phyloP scores from a whole-genome alignment of 2,329 filamentous ascomycete species.

The Aspergillus caelatus region DNA sequence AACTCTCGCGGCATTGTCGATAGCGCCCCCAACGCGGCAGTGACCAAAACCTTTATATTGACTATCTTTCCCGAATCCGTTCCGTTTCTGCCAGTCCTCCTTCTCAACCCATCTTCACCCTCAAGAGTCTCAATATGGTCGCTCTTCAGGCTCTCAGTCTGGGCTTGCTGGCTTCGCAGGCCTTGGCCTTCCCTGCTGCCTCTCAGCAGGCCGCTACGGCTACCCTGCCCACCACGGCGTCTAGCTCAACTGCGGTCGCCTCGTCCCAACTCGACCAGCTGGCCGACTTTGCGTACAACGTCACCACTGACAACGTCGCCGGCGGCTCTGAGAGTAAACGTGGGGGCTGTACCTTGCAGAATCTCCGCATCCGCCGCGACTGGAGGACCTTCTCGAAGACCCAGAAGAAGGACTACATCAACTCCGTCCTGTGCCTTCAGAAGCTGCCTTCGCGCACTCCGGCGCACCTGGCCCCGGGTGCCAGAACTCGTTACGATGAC shows the following conservation, averaged over 20 bases:
- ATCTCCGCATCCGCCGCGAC: conserved; percentile 27
- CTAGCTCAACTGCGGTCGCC: conserved; percentile 13
- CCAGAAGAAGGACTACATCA: conserved; percentile 47
- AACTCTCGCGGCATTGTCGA: neutral
- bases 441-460: conserved; percentile 40
- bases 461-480: conserved; percentile 43
- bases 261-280: conserved; percentile 20
- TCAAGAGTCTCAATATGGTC: conserved; percentile 14
- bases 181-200: conserved; percentile 18
- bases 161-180: conserved; percentile 17
- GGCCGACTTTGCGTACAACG: conserved; percentile 18
- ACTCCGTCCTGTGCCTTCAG: conserved; percentile 51
- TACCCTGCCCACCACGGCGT: conserved; percentile 7
- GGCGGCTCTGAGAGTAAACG: conserved; percentile 7
- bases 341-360: conserved; percentile 17
- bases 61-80: neutral
- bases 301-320: conserved; percentile 11
- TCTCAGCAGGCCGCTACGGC: conserved; percentile 3
- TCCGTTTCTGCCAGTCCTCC: neutral
- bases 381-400: conserved; percentile 35
- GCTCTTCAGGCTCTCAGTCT: conserved; percentile 17
- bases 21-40: neutral
- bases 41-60: conserved; percentile 3
- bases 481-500: conserved; percentile 53
- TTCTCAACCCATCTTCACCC: neutral